Evolutionary conservation across 164 flowering plant genomes (phyloP).

Genomic region (Sedum album): DNA sequence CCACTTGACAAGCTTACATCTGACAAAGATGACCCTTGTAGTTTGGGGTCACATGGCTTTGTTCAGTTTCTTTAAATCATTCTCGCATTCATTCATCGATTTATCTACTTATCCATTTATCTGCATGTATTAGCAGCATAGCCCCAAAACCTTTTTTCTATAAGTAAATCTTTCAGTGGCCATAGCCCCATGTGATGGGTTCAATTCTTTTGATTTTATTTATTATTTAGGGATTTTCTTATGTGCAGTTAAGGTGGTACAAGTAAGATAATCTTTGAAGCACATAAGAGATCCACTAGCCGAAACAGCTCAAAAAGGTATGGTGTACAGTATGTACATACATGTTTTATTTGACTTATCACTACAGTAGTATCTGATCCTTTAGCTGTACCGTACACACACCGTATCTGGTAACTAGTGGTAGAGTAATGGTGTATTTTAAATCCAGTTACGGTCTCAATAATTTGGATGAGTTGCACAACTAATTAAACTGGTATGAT

Average conservation of each 20-base stretch:
- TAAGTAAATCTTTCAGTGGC: constrained; percentile 1
- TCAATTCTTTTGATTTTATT: neutral
- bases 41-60: neutral
- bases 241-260: neutral
- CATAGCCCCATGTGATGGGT: neutral
- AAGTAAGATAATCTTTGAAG: neutral
- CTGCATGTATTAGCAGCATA: no score
- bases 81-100: no score
- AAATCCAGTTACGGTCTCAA: no score
- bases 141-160: no score
- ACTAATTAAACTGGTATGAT: no score
- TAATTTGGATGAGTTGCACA: no score
- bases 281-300: neutral
- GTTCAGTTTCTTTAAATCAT: neutral
- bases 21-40: constrained; percentile 1
- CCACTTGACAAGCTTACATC: constrained; percentile 1
- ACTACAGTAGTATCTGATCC: neutral
- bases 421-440: no score
- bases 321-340: no score
- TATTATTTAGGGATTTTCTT: neutral
- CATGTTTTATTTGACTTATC: no score
- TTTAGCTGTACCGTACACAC: neutral
- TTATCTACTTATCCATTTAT: no score
- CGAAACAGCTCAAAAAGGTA: neutral
- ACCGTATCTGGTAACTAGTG: no score